phyloP scores from a whole-genome alignment of 2,329 filamentous ascomycete species.

The Cryphonectria japonica region DNA sequence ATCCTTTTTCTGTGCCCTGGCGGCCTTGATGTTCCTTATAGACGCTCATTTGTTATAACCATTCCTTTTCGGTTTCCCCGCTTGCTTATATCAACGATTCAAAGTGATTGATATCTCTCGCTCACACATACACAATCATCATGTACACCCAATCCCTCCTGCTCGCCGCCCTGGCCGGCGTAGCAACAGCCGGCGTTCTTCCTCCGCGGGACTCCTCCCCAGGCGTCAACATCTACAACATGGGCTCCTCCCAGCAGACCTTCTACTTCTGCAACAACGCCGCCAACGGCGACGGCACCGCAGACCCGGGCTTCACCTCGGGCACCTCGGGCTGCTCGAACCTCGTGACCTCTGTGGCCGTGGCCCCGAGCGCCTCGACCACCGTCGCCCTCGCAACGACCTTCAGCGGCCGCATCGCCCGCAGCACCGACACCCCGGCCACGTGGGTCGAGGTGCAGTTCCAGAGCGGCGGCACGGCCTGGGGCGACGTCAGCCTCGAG shows the following conservation, averaged over 20 bases:
- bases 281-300: slow-evolving; percentile 23
- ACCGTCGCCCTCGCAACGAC: slow-evolving; percentile 9
- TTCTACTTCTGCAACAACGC: slow-evolving; percentile 28
- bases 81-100: neutral
- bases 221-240: slow-evolving; percentile 24
- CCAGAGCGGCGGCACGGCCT: slow-evolving; percentile 22
- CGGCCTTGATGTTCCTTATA: neutral
- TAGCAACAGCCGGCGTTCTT: slow-evolving; percentile 6
- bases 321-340: slow-evolving; percentile 21
- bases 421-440: slow-evolving; percentile 20
- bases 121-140: neutral
- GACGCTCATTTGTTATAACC: neutral
- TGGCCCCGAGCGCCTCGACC: slow-evolving; percentile 15
- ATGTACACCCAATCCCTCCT: slow-evolving; percentile 10
- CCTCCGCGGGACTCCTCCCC: slow-evolving; percentile 19
- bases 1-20: neutral
- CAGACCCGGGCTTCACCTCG: slow-evolving; percentile 26
- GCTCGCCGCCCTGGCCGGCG: neutral
- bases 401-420: slow-evolving; percentile 26
- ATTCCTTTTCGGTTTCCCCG: neutral
- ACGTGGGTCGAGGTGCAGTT: slow-evolving; percentile 29
- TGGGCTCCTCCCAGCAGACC: slow-evolving; percentile 20
- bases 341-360: slow-evolving; percentile 14
- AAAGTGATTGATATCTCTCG: neutral
- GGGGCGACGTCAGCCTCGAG: slow-evolving; percentile 24